These are phyloP conservation scores for Pezizomycotina sp. DNA, from an alignment of 2,329 filamentous ascomycete species.

Conservation along the genomic window DNA sequence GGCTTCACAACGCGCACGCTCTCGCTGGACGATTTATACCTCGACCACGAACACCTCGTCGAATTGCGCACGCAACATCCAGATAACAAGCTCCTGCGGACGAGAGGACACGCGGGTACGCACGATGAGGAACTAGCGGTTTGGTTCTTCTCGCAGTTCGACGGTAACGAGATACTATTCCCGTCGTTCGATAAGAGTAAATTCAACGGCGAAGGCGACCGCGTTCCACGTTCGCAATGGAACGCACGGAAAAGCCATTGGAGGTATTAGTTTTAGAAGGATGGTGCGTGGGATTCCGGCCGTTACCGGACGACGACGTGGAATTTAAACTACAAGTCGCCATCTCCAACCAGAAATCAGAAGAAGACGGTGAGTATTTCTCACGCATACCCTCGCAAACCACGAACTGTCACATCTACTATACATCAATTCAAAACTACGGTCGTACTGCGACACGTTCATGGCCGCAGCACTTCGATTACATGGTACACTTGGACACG, in stretches of 20 bases:
- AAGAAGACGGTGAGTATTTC: constrained; percentile 29
- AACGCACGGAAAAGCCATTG: constrained; percentile 37
- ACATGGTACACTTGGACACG: constrained; percentile 39
- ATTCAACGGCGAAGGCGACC: constrained; percentile 60
- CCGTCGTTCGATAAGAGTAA: constrained; percentile 74
- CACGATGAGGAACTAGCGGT: constrained; percentile 56
- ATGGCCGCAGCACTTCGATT: constrained; percentile 13
- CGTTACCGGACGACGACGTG: constrained; percentile 40
- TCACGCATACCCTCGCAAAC: constrained; percentile 32
- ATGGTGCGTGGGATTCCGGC: constrained; percentile 75
- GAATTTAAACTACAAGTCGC: constrained; percentile 37
- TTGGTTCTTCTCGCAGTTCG: constrained; percentile 45
- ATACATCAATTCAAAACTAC: constrained; percentile 42
- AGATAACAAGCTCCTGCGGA: constrained; percentile 58
- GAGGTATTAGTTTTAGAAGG: constrained; percentile 69
- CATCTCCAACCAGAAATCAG: constrained; percentile 32
- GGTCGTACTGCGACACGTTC: constrained; percentile 30
- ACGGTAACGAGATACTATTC: constrained; percentile 32
- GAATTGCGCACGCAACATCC: constrained; percentile 48
- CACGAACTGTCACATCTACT: constrained; percentile 38
- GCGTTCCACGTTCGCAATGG: constrained; percentile 48
- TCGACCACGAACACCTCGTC: constrained; percentile 51
- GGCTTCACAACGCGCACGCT: constrained; percentile 51
- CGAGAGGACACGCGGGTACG: constrained; percentile 67
- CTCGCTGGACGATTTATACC: constrained; percentile 82